Conservation (phyloP, 2,329 filamentous ascomycete species). For the Cryphonectria nitschkei region DNA sequence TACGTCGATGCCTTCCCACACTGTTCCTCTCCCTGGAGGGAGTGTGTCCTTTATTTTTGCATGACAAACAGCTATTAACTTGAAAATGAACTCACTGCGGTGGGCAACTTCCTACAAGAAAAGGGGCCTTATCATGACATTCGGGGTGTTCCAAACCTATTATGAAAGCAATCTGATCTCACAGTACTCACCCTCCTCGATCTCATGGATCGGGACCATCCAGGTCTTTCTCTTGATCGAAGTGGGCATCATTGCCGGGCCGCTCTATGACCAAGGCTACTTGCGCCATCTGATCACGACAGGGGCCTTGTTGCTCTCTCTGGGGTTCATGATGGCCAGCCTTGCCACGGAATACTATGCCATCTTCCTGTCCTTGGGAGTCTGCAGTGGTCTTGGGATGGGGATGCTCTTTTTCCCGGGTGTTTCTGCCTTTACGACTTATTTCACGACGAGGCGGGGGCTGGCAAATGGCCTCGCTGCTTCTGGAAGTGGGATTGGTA, state of each 20-base stretch:
- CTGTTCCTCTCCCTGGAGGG: no score
- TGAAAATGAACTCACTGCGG: no score
- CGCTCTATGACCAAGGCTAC: slow-evolving; percentile 52
- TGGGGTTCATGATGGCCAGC: slow-evolving; percentile 51
- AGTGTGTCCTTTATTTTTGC: no score
- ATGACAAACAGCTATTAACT: no score
- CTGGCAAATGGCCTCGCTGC: slow-evolving; percentile 42
- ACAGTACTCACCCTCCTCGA: slow-evolving; percentile 37
- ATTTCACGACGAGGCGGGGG: slow-evolving; percentile 37
- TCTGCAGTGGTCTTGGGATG: slow-evolving; percentile 50
- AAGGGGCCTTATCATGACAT: slow-evolving; percentile 44
- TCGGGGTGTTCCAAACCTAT: slow-evolving; percentile 60
- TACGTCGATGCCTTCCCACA: background rate
- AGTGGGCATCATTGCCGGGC: slow-evolving; percentile 48
- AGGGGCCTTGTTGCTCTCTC: slow-evolving; percentile 47
- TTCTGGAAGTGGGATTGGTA: slow-evolving; percentile 40
- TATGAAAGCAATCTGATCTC: slow-evolving; percentile 48
- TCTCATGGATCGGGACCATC: slow-evolving; percentile 53
- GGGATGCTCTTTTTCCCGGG: slow-evolving; percentile 46
- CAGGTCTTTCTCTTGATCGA: slow-evolving; percentile 51
- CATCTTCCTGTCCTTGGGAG: slow-evolving; percentile 48
- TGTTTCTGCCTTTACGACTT: slow-evolving; percentile 40
- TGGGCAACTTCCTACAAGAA: no score
- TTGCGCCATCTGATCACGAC: slow-evolving; percentile 44
- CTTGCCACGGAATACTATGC: slow-evolving; percentile 47